A percentile compares a stretch with the other conserved stretches of the same genome.
phyloP scores from a whole-genome alignment of 192 early-diverging fungal genomes.

The Coemansia sp. region DNA sequence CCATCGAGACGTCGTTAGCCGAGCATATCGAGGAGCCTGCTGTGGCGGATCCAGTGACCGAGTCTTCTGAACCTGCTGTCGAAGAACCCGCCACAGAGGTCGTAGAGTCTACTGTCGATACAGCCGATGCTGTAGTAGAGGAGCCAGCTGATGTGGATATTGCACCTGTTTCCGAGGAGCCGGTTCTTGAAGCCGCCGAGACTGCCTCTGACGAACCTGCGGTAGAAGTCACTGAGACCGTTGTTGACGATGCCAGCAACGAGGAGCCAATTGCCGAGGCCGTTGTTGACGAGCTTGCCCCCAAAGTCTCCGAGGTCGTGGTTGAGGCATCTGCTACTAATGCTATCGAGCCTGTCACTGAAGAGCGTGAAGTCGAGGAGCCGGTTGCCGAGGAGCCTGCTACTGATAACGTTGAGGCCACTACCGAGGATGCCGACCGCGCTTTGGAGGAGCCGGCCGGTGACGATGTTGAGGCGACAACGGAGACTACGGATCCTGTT shows the following conservation, averaged over 20 bases:
- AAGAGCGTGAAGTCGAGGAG: neutral
- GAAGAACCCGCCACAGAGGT: neutral
- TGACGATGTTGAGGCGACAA: neutral
- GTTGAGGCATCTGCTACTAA: too few relatives aligned
- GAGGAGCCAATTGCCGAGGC: conserved; percentile 6
- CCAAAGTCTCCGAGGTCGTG: neutral
- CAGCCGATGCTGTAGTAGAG: neutral
- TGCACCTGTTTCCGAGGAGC: neutral
- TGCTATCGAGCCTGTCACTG: too few relatives aligned
- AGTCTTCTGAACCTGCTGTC: neutral
- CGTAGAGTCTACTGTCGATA: neutral
- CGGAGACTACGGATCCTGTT: neutral
- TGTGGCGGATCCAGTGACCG: neutral
- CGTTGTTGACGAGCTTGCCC: neutral
- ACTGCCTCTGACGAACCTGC: neutral
- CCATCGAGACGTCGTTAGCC: neutral
- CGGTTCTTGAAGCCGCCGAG: neutral
- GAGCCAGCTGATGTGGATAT: neutral
- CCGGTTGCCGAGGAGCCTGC: neutral
- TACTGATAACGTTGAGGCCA: neutral
- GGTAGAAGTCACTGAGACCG: neutral
- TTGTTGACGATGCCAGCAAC: neutral
- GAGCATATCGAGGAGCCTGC: too few relatives aligned
- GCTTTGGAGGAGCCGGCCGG: neutral
- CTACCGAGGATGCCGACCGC: neutral